A percentile compares a stretch with the other conserved stretches of the same genome.
These are phyloP conservation scores for Jaenimonas drosophilae DNA, from an alignment of 208 protist species.

Conservation along the genomic window DNA sequence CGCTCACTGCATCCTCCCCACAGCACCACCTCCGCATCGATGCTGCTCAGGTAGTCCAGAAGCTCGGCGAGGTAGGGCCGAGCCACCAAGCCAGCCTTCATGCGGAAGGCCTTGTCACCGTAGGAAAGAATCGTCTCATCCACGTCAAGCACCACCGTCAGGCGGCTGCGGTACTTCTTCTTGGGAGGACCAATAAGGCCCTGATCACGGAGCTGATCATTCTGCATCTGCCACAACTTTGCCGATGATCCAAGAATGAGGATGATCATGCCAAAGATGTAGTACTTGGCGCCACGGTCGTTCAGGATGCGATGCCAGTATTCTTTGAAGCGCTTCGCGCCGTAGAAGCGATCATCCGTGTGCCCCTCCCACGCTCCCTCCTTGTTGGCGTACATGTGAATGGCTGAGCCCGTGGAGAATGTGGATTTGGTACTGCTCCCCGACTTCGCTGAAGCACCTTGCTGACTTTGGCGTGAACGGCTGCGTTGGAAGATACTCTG, in stretches of 20 bases:
- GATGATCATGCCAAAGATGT: conserved; percentile 59
- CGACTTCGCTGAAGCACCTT: no score
- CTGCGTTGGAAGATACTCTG: no score
- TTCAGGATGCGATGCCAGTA: conserved; percentile 57
- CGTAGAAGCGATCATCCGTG: conserved; percentile 77
- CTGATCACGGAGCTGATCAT: conserved; percentile 17
- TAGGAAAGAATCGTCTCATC: conserved; percentile 88
- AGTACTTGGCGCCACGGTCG: conserved; percentile 71
- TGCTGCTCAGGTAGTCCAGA: conserved; percentile 74
- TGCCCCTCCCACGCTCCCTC: conserved; percentile 76
- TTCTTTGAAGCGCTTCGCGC: conserved; percentile 66
- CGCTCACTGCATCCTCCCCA: conserved; percentile 80
- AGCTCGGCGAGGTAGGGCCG: conserved; percentile 79
- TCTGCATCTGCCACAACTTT: conserved; percentile 61
- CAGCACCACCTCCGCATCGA: conserved; percentile 85
- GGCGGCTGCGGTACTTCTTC: conserved; percentile 64
- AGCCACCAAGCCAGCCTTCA: conserved; percentile 70
- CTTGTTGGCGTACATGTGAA: conserved; percentile 87
- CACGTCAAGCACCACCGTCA: conserved; percentile 83
- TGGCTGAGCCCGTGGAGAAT: conserved; percentile 6
- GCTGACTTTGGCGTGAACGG: no score
- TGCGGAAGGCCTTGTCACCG: conserved; percentile 84
- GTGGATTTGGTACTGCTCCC: no score
- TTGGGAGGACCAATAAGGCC: conserved; percentile 78
- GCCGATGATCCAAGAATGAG: conserved; percentile 24